Evolutionary conservation across 2,329 filamentous ascomycete genomes (phyloP).

Genomic region (Proliferodiscus dingleyae): DNA sequence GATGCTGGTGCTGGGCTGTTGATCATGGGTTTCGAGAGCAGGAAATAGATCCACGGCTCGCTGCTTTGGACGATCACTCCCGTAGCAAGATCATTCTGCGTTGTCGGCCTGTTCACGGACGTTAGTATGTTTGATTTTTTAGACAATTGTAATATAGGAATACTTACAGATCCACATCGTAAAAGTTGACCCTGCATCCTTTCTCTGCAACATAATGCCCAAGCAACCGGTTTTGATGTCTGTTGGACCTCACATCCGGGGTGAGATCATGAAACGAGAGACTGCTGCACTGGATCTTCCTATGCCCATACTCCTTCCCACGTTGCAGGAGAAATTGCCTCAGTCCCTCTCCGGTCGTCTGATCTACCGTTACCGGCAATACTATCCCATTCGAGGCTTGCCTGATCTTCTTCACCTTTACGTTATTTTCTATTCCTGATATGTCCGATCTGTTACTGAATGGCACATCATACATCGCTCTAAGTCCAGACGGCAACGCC

Average conservation of each 20-base stretch:
- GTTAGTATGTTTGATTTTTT: not conserved
- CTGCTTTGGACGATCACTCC: not conserved
- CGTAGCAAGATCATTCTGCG: slow-evolving; percentile 4
- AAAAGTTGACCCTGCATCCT: slow-evolving; percentile 14
- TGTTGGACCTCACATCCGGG: slow-evolving; percentile 16
- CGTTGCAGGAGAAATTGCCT: slow-evolving; percentile 22
- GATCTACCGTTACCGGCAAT: slow-evolving; percentile 15
- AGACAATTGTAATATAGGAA: not conserved
- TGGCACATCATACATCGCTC: not conserved
- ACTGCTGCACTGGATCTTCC: slow-evolving; percentile 18
- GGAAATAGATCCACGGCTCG: slow-evolving; percentile 26
- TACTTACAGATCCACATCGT: slow-evolving; percentile 28
- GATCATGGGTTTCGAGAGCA: slow-evolving; percentile 16
- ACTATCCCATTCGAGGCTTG: not conserved
- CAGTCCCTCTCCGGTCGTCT: slow-evolving; percentile 24
- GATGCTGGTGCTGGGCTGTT: slow-evolving; percentile 7
- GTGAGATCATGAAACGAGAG: slow-evolving; percentile 28
- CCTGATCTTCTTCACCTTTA: not conserved
- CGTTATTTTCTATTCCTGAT: not conserved
- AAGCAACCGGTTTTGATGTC: slow-evolving; percentile 17
- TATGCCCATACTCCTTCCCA: slow-evolving; percentile 15
- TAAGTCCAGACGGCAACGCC: not conserved
- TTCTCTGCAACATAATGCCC: slow-evolving; percentile 14
- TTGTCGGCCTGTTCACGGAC: slow-evolving; percentile 8
- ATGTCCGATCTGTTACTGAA: not conserved